Evolutionary conservation across 352 stramenopile genomes (phyloP).

Genomic region (Pythium oligandrum): DNA sequence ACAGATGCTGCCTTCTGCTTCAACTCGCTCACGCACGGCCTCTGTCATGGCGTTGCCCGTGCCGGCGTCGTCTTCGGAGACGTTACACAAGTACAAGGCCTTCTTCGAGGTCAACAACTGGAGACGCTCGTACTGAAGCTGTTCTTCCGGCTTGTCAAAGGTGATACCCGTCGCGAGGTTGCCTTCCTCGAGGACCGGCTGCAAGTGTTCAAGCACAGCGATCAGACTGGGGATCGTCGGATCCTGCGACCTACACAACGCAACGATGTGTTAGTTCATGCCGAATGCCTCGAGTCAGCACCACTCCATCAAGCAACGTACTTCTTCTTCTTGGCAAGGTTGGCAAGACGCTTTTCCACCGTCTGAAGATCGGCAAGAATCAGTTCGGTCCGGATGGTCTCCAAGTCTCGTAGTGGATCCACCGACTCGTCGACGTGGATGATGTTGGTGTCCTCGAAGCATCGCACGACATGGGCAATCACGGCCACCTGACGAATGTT

Average conservation of each 20-base stretch:
- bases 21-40: conserved; percentile 55
- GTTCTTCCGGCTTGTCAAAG: conserved; percentile 82
- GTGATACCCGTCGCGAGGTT: conserved; percentile 45
- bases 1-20: conserved; percentile 64
- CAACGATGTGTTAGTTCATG: not conserved
- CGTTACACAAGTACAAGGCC: conserved; percentile 97
- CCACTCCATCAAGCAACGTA: conserved; percentile 9
- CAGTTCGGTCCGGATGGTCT: conserved; percentile 98
- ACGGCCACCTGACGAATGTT: conserved; percentile 85
- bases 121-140: conserved; percentile 77
- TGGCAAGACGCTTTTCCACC: conserved; percentile 61
- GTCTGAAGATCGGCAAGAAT: conserved; percentile 88
- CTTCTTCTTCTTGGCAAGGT: conserved; percentile 80
- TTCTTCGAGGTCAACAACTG: conserved; percentile 90
- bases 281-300: no score
- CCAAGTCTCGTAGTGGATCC: conserved; percentile 95
- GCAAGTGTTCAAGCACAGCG: conserved; percentile 53
- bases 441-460: conserved; percentile 98
- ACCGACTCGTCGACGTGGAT: conserved; percentile 96
- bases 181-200: conserved; percentile 81
- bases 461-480: conserved; percentile 91
- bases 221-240: conserved; percentile 45
- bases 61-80: conserved; percentile 93
- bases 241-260: conserved; percentile 36
- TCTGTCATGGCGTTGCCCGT: conserved; percentile 92